Base-by-base conservation (phyloP, 352 stramenopile genomes). In the Phytophthora sansomeana region DNA sequence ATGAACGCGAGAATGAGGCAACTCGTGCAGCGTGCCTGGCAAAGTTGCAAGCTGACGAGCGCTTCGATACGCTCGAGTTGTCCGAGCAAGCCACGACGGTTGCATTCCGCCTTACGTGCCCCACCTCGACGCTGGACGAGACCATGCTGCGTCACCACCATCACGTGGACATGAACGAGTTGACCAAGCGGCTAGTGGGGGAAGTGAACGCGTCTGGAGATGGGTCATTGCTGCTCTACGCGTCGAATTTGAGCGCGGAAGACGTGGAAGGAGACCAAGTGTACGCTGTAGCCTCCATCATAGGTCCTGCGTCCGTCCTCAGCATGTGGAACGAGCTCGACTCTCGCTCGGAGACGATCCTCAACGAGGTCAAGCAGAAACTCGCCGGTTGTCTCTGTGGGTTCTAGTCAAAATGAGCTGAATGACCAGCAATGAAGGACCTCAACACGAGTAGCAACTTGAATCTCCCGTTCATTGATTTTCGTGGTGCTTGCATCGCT, bases 111-210 rank as follows among this genome's bases (percentile, higher is more conserved):
- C 65, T 92, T 3, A 62, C 48, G 21, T 89, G 82, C 44, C 84
- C 81, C 4, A 67, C 77, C 7, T 80, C 77, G 11, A 71, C 74
- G 7, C 63, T 90, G 33, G 71, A 89, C 54, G 78, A 82, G 39
- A 68, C 79, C 10, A 89, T 90, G 78, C 71, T 92, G 61, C 81
- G 80, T 17, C 84, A 92, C 51, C 81, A 87, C 49, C 81, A 92
- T 62, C 82, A 91, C 46, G 72, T 92, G 38, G 81, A 92, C 51
- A 87, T 87, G 75, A 85, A 92, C 54, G 82, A 89, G 39, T 67
- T 90, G 33, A 90, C 77, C 9, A 64, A 69, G 44, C 72, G 80
- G 3, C 63, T 92, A 2, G 78, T 89, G 47, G 67, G 77, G 26
- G 80, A 89, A 35, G 78, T 92, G 28, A 92, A 92, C 47, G 76